A percentile compares a stretch with the other conserved stretches of the same genome.
These are phyloP conservation scores for Chytriomyces sp. DNA, from an alignment of 192 early-diverging fungal genomes.

Conservation along the genomic window DNA sequence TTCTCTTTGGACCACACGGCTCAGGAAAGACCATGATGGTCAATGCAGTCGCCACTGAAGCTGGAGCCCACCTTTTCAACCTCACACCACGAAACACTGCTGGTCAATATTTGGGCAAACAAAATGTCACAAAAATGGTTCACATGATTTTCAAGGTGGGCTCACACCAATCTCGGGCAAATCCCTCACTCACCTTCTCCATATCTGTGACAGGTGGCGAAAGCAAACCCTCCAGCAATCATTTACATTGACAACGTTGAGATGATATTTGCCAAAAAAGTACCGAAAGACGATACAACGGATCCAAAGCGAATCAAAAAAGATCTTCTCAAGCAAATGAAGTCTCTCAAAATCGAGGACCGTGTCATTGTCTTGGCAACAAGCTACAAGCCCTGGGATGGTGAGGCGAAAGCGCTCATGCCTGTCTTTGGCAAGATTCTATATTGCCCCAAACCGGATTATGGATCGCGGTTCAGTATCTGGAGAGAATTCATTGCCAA, in stretches of 20 bases:
- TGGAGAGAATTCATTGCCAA: conserved; percentile 48
- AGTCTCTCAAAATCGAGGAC: conserved; percentile 50
- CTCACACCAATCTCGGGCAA: not conserved
- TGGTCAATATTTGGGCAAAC: conserved; percentile 61
- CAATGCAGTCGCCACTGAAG: conserved; percentile 58
- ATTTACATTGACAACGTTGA: conserved; percentile 62
- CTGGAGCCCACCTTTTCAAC: conserved; percentile 59
- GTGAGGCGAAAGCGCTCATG: conserved; percentile 53
- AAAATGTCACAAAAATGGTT: conserved; percentile 54
- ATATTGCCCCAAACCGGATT: conserved; percentile 51
- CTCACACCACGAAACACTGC: conserved; percentile 58
- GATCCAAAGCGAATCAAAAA: conserved; percentile 69
- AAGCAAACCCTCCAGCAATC: conserved; percentile 57
- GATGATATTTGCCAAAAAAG: conserved; percentile 67
- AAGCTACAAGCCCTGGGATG: conserved; percentile 62
- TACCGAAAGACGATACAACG: conserved; percentile 64
- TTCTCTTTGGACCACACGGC: conserved; percentile 57
- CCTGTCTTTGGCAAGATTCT: conserved; percentile 48
- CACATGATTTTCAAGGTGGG: conserved; percentile 66
- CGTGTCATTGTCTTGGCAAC: conserved; percentile 56
- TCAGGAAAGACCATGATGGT: conserved; percentile 60
- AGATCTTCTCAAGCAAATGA: conserved; percentile 58
- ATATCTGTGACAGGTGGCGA: conserved; percentile 40
- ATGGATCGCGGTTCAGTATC: conserved; percentile 41
- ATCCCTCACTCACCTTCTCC: not conserved